Conservation (phyloP, 2,329 filamentous ascomycete species). For the Aspergillus cejpii region DNA sequence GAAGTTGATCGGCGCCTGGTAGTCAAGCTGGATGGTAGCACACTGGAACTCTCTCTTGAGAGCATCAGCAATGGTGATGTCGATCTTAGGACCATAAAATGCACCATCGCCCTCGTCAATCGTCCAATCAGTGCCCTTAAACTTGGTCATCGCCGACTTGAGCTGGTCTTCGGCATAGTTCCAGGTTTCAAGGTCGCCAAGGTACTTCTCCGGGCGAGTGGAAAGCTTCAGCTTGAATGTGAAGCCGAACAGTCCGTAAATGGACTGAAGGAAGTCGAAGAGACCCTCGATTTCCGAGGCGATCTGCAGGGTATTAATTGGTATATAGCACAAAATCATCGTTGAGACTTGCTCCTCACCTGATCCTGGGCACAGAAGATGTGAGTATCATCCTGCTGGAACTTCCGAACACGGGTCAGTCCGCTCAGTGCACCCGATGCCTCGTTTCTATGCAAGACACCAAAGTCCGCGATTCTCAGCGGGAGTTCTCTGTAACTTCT, state of each 20-base stretch:
- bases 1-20: slow-evolving; percentile 79
- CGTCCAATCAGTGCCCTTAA: slow-evolving; percentile 71
- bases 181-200: slow-evolving; percentile 84
- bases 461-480: slow-evolving; percentile 90
- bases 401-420: slow-evolving; percentile 83
- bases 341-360: slow-evolving; percentile 25
- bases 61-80: slow-evolving; percentile 88
- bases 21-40: slow-evolving; percentile 91
- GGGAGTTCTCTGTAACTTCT: slow-evolving; percentile 86
- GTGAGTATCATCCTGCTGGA: slow-evolving; percentile 94
- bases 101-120: slow-evolving; percentile 92
- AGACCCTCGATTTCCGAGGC: slow-evolving; percentile 68
- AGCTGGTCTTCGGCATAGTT: slow-evolving; percentile 78
- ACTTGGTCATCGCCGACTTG: slow-evolving; percentile 69
- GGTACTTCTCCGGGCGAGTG: slow-evolving; percentile 79
- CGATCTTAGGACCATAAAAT: slow-evolving; percentile 98
- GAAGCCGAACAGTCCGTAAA: slow-evolving; percentile 79
- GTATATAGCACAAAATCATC: background rate
- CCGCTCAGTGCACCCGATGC: slow-evolving; percentile 85
- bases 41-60: slow-evolving; percentile 79
- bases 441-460: slow-evolving; percentile 91
- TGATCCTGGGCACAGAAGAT: slow-evolving; percentile 88
- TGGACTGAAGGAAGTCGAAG: slow-evolving; percentile 76
- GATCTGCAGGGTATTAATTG: slow-evolving; percentile 40
- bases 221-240: slow-evolving; percentile 93